Percentiles rank a stretch among this genome's conserved stretches.
phyloP scores from a whole-genome alignment of 768 basidiomycete genomes.

The Naganishia vishniacii region DNA sequence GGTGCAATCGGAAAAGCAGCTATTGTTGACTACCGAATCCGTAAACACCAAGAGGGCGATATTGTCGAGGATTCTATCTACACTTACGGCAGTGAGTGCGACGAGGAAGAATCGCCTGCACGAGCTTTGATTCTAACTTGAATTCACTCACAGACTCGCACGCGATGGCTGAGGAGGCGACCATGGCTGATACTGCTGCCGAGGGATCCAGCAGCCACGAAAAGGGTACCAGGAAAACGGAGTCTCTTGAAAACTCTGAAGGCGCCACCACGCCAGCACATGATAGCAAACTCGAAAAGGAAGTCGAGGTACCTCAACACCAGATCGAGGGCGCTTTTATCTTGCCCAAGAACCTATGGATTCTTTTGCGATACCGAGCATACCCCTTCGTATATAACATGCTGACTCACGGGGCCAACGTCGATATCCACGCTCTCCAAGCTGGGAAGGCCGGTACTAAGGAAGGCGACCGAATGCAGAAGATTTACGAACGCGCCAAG shows the following conservation, averaged over 20 bases:
- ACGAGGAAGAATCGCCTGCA: too few relatives aligned
- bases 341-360: conserved; percentile 48
- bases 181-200: background rate
- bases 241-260: background rate
- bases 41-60: conserved; percentile 10
- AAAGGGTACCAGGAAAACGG: background rate
- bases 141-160: background rate
- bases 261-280: background rate
- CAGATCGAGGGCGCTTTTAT: conserved; percentile 45
- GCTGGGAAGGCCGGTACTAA: conserved; percentile 35
- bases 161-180: conserved; percentile 1
- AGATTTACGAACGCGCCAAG: conserved; percentile 44
- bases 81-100: background rate
- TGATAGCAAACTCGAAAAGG: conserved; percentile 12
- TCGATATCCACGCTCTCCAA: conserved; percentile 47
- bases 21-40: conserved; percentile 48
- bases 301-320: conserved; percentile 30
- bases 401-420: conserved; percentile 34
- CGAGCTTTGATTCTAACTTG: too few relatives aligned
- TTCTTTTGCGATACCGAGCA: conserved; percentile 46
- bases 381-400: conserved; percentile 15
- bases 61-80: background rate
- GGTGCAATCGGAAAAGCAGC: conserved; percentile 28
- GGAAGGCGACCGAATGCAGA: conserved; percentile 43
- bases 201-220: background rate